Conservation (phyloP, 257 asterid species). For the Marsdenia floribunda region DNA sequence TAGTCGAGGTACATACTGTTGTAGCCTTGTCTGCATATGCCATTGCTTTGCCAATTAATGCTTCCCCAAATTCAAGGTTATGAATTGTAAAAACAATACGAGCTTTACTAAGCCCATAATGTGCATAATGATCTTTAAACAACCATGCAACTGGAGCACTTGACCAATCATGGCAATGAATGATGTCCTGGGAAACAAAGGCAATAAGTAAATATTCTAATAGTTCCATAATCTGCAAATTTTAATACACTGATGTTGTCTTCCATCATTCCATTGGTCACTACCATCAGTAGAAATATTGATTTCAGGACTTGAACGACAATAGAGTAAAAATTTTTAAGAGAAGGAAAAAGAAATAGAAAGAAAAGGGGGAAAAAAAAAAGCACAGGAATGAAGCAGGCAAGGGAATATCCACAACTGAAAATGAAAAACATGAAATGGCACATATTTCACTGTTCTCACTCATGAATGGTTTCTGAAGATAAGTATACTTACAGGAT, state of each 20-base stretch:
- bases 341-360: background rate
- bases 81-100: constrained; percentile 93
- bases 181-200: constrained; percentile 63
- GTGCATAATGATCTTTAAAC: constrained; percentile 79
- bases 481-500: constrained; percentile 60
- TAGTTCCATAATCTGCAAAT: background rate
- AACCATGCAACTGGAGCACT: constrained; percentile 99
- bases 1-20: constrained; percentile 52
- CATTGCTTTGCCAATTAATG: constrained; percentile 80
- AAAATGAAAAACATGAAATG: background rate
- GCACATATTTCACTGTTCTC: background rate
- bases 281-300: background rate
- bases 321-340: background rate
- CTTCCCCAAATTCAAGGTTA: constrained; percentile 93
- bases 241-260: background rate
- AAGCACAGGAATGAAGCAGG: background rate
- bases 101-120: constrained; percentile 81
- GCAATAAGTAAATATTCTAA: constrained; percentile 13
- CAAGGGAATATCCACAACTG: background rate
- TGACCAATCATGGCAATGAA: constrained; percentile 98
- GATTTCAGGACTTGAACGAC: background rate
- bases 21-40: constrained; percentile 73
- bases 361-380: too few species aligned
- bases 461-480: background rate
- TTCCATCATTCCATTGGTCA: background rate